Percentiles rank a stretch among this genome's conserved stretches.
Evolutionary conservation across 257 asterid species (phyloP).

Genomic region (Salvia miltiorrhiza): DNA sequence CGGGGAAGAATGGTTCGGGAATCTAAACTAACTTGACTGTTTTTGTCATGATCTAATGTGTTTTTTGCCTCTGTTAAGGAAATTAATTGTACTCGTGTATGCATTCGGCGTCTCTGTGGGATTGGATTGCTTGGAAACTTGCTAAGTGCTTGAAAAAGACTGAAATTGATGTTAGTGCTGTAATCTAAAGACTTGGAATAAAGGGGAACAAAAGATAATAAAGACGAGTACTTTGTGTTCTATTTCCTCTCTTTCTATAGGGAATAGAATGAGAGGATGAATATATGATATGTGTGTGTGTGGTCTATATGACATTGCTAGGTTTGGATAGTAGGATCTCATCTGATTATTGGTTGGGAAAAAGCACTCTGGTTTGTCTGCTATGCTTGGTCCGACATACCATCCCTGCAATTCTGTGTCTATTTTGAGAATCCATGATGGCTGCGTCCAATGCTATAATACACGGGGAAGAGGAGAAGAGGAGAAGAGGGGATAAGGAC

Average conservation of each 20-base stretch:
- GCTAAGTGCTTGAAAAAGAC: background rate
- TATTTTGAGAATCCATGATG: constrained; percentile 2
- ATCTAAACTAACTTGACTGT: background rate
- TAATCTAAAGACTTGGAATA: background rate
- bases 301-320: background rate
- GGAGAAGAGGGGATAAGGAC: background rate
- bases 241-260: background rate
- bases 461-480: too few species aligned
- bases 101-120: background rate
- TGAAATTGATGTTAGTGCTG: background rate
- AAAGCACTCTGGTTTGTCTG: background rate
- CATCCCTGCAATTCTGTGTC: background rate
- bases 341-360: background rate
- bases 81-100: background rate
- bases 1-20: background rate
- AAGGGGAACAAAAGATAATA: background rate
- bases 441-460: background rate
- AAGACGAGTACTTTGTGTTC: background rate
- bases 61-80: background rate
- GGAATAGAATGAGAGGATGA: background rate
- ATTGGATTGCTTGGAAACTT: background rate
- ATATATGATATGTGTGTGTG: background rate
- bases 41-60: background rate
- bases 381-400: background rate
- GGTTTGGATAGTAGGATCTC: background rate